A percentile compares a stretch with the other conserved stretches of the same genome.
These are phyloP conservation scores for Kodamaea plutei DNA, from an alignment of 1,139 yeast genomes.

Conservation along the genomic window DNA sequence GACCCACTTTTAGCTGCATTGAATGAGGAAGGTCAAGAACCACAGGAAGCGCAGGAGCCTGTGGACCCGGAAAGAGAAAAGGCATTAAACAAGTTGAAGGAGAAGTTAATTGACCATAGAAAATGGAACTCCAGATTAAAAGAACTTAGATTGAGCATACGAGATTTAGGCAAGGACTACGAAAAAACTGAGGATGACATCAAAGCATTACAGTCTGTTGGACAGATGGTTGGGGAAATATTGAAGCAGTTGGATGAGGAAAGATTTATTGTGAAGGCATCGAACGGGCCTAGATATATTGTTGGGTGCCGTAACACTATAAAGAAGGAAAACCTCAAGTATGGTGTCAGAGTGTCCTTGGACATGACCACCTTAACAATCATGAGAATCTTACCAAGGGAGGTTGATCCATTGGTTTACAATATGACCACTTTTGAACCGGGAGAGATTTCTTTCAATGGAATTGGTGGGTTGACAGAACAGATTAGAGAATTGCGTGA, in stretches of 20 bases:
- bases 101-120: slow-evolving; percentile 86
- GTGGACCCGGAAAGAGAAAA: slow-evolving; percentile 73
- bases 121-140: slow-evolving; percentile 93
- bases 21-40: slow-evolving; percentile 35
- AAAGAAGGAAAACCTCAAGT: slow-evolving; percentile 75
- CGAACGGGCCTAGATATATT: slow-evolving; percentile 95
- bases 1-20: slow-evolving; percentile 75
- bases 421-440: slow-evolving; percentile 98
- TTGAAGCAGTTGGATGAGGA: slow-evolving; percentile 94
- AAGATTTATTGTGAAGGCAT: slow-evolving; percentile 92
- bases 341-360: slow-evolving; percentile 93
- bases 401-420: slow-evolving; percentile 96
- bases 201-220: slow-evolving; percentile 94
- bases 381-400: slow-evolving; percentile 96
- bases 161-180: slow-evolving; percentile 78
- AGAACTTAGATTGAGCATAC: slow-evolving; percentile 76
- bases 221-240: slow-evolving; percentile 97
- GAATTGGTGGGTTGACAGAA: slow-evolving; percentile 95
- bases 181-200: slow-evolving; percentile 96
- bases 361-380: slow-evolving; percentile 98
- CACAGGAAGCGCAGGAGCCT: slow-evolving; percentile 19
- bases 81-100: slow-evolving; percentile 77
- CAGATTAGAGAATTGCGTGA: slow-evolving; percentile 96
- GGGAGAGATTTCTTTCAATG: slow-evolving; percentile 90
- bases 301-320: slow-evolving; percentile 96